A percentile compares a stretch with the other conserved stretches of the same genome.
phyloP scores from a whole-genome alignment of 495 filamentous ascomycete genomes.

The Penicillium diatomitis region DNA sequence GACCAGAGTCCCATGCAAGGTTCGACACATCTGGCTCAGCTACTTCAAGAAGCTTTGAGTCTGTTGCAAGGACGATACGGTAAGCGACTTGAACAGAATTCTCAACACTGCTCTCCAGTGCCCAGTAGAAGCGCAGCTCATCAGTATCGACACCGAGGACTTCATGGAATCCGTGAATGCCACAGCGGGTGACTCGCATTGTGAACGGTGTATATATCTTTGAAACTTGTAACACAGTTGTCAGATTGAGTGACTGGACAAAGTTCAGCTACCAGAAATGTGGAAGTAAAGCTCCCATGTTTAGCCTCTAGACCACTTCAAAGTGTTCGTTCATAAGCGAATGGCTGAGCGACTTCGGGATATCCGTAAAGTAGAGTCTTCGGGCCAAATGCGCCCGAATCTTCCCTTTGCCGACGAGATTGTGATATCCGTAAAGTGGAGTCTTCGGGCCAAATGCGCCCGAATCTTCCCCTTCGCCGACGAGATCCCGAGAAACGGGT shows the following conservation, averaged over 20 bases:
- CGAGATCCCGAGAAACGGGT: not conserved
- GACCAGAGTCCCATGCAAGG: constrained; percentile 17
- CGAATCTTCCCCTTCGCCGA: not conserved
- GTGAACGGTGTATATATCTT: not conserved
- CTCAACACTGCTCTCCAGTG: constrained; percentile 2
- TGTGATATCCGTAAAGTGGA: not conserved
- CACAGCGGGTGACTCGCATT: constrained; percentile 17
- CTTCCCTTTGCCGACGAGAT: not conserved
- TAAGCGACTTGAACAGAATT: constrained; percentile 12
- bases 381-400: not conserved
- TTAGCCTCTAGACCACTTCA: not conserved
- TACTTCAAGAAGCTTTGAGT: not conserved
- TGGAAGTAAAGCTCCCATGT: not conserved
- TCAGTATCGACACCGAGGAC: constrained; percentile 19
- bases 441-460: not conserved
- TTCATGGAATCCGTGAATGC: constrained; percentile 24
- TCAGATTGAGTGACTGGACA: not conserved
- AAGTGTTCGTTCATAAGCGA: not conserved
- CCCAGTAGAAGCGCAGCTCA: constrained; percentile 21
- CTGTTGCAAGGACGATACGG: constrained; percentile 11
- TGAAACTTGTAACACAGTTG: not conserved
- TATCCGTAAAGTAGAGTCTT: not conserved
- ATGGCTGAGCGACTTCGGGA: not conserved
- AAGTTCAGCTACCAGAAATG: not conserved
- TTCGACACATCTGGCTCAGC: not conserved